Base-by-base conservation (phyloP, 169 alveolate genomes). In the Plasmodium malariae region DNA sequence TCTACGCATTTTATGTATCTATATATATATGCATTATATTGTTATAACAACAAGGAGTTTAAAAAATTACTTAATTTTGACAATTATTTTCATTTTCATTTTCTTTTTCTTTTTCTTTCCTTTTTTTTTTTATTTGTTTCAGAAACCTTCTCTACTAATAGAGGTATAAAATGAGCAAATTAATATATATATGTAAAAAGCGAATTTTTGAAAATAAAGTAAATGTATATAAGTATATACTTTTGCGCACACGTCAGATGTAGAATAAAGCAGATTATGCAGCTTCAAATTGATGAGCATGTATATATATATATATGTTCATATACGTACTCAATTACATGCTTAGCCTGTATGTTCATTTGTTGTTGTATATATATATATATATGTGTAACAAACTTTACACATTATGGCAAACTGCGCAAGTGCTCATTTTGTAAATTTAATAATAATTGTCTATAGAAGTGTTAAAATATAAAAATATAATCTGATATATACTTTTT, bases 91-190 rank as follows among this genome's bases (percentile, higher is more conserved):
- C 9, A 9, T 9, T 40, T 6, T 34, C 30, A 19, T 67, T 9
- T 11, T 6, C 4, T 32, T 17, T 32, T 37, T 4, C 21, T 37
- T 1, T 37, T 1, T 32, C n/a, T 28, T 28, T 62, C 32, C n/a
- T 19, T 19, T 28, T 62, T 62, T 60, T 67, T 67, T 67, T 67
- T 67, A 34, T 67, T 67, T 28, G 7, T 28, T 24, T 67, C 55
- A 67, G 74, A 36, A 1, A 32, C 74, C 74, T 2, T 34, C 74
- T 67, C 55, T 36, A 11, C 30, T 24, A 26, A 67, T 32, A 9
- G 24, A 17, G 74, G 74, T 67, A 67, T 67, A 36, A 67, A 67
- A 67, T 48, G 34, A 30, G 34, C 43, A 32, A 67, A 26, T 32
- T 26, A 67, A 17, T 26, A 36, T 48, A 14, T 21, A 12, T 28